phyloP scores from a whole-genome alignment of 306 rosid species.

The Ammopiptanthus mongolicus region DNA sequence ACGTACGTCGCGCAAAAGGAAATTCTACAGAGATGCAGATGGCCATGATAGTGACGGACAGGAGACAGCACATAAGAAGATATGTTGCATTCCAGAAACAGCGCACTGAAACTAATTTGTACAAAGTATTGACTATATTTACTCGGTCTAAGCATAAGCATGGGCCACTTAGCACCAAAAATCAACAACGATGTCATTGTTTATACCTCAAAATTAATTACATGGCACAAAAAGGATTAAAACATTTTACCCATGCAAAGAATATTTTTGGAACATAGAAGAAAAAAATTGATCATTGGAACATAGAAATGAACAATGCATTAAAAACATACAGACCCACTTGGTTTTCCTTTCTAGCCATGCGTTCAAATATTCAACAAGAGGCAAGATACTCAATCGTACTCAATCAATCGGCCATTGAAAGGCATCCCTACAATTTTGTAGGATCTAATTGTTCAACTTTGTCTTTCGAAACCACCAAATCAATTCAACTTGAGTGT shows the following conservation, averaged over 20 bases:
- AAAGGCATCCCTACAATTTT: neutral
- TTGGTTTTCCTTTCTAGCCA: conserved; percentile 23
- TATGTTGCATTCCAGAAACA: conserved; percentile 10
- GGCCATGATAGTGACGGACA: too few species aligned
- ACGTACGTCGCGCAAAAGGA: neutral
- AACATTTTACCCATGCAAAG: conserved; percentile 15
- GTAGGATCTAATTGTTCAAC: neutral
- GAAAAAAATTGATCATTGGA: neutral
- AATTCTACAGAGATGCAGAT: neutral
- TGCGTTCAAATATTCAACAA: neutral
- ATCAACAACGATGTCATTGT: neutral
- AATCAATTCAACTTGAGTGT: conserved; percentile 19
- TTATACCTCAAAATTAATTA: conserved; percentile 26
- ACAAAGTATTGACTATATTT: neutral
- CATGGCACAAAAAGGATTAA: conserved; percentile 23
- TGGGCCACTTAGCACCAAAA: conserved; percentile 10
- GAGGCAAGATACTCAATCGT: neutral
- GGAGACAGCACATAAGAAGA: neutral
- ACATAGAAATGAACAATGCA: conserved; percentile 11
- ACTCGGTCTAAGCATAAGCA: neutral
- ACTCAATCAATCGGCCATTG: neutral
- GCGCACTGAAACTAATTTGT: conserved; percentile 2
- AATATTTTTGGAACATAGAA: neutral
- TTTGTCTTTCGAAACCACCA: conserved; percentile 17
- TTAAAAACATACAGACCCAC: conserved; percentile 10